Evolutionary conservation across 257 asterid species (phyloP).

Genomic region (Nyctanthes arbortristis): DNA sequence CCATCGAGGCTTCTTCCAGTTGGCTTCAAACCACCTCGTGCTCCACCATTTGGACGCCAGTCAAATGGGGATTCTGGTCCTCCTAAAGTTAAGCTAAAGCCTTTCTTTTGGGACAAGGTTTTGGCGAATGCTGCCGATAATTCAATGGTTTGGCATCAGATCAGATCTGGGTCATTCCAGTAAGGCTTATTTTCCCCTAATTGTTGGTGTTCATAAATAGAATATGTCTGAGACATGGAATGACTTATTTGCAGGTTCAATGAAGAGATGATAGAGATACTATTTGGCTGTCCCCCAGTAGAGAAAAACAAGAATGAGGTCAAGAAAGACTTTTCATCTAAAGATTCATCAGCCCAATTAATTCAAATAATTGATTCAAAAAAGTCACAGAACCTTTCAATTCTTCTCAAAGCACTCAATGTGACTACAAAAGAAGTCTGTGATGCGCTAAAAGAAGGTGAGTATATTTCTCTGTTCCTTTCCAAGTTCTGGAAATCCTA

Average conservation of each 20-base stretch:
- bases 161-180: constrained; percentile 94
- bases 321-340: constrained; percentile 45
- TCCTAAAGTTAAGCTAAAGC: constrained; percentile 83
- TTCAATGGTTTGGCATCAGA: constrained; percentile 94
- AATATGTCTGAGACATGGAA: constrained; percentile 16
- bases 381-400: constrained; percentile 88
- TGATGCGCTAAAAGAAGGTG: constrained; percentile 96
- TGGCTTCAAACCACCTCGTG: constrained; percentile 56
- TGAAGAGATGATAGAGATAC: constrained; percentile 89
- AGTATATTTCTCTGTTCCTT: constrained; percentile 21
- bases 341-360: constrained; percentile 43
- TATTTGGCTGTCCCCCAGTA: constrained; percentile 67
- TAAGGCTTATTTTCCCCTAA: constrained; percentile 37
- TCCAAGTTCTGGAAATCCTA: constrained; percentile 6
- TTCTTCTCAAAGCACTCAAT: constrained; percentile 85
- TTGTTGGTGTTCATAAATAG: constrained; percentile 2
- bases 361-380: constrained; percentile 78
- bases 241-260: constrained; percentile 62
- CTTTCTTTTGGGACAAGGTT: constrained; percentile 99
- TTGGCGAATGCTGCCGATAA: constrained; percentile 75
- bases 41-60: constrained; percentile 32
- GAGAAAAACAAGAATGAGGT: constrained; percentile 43
- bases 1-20: constrained; percentile 51
- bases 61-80: constrained; percentile 36
- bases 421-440: constrained; percentile 93